phyloP scores from a whole-genome alignment of 1,284 basidiomycete genomes.

The Puccinia triticina region DNA sequence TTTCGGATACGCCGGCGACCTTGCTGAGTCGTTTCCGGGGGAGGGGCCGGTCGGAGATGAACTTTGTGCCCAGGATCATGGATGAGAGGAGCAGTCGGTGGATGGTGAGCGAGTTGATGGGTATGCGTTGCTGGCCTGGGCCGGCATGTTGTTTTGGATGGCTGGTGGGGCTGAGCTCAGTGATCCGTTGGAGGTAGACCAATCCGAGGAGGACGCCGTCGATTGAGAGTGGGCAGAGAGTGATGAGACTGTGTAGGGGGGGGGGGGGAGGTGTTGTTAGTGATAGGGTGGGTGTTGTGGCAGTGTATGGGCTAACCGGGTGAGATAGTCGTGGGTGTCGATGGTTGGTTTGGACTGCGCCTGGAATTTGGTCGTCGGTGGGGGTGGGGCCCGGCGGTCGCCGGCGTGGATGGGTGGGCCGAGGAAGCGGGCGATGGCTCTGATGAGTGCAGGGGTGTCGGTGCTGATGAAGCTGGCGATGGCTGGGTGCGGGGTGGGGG shows the following conservation, averaged over 20 bases:
- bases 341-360: conserved; percentile 35
- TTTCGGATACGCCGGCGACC: conserved; percentile 53
- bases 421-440: neutral
- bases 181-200: conserved; percentile 14
- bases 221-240: conserved; percentile 24
- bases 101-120: conserved; percentile 55
- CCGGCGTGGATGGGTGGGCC: neutral
- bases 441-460: neutral
- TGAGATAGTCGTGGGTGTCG: conserved; percentile 25
- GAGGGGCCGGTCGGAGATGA: conserved; percentile 52
- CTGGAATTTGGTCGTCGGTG: conserved; percentile 21
- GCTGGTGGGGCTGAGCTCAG: neutral
- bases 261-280: neutral
- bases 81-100: conserved; percentile 54
- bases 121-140: conserved; percentile 7
- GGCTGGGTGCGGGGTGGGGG: neutral
- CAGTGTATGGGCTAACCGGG: conserved; percentile 26
- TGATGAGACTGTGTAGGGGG: conserved; percentile 26
- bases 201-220: conserved; percentile 20
- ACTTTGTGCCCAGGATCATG: conserved; percentile 54
- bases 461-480: neutral
- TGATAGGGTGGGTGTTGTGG: neutral
- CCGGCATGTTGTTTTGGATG: neutral
- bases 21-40: conserved; percentile 53
- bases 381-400: neutral